phyloP scores from a whole-genome alignment of 768 basidiomycete genomes.

The Royoungia palumana region DNA sequence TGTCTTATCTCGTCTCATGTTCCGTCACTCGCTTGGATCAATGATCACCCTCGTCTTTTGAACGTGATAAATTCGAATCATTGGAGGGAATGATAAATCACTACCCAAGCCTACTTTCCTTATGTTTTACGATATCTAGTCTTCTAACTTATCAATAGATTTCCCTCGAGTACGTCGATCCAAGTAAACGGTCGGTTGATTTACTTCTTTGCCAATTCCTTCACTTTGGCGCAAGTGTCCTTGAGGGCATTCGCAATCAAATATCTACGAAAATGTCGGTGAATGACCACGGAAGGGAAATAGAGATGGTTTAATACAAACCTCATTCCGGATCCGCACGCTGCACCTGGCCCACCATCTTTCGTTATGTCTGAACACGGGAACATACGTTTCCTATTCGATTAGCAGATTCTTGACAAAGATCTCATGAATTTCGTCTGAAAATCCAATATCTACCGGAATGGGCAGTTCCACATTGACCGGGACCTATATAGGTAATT shows the following conservation, averaged over 20 bases:
- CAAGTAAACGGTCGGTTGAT: neutral
- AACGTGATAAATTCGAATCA: constrained; percentile 74
- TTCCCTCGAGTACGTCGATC: neutral
- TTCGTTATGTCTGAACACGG: constrained; percentile 23
- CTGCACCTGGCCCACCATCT: constrained; percentile 34
- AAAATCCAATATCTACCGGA: constrained; percentile 21
- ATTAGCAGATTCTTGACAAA: constrained; percentile 16
- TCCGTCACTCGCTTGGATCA: no score
- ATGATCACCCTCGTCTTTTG: no score
- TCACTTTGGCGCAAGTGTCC: constrained; percentile 21
- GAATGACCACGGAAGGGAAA: neutral
- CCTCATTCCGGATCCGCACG: constrained; percentile 33
- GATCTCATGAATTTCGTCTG: constrained; percentile 11
- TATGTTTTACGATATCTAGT: no score
- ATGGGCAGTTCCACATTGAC: constrained; percentile 43
- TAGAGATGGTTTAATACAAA: constrained; percentile 7
- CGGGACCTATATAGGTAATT: constrained; percentile 22
- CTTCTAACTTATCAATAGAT: no score
- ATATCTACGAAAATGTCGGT: constrained; percentile 15
- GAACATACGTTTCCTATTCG: constrained; percentile 17
- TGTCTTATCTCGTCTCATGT: no score
- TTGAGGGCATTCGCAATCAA: constrained; percentile 25
- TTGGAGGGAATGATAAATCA: constrained; percentile 61
- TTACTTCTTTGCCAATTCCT: constrained; percentile 2
- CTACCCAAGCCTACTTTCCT: constrained; percentile 27